Evolutionary conservation across 2,329 filamentous ascomycete genomes (phyloP), one percentile per base, ranked within the genome.

Genomic region (Dichotomopilus funicola): DNA sequence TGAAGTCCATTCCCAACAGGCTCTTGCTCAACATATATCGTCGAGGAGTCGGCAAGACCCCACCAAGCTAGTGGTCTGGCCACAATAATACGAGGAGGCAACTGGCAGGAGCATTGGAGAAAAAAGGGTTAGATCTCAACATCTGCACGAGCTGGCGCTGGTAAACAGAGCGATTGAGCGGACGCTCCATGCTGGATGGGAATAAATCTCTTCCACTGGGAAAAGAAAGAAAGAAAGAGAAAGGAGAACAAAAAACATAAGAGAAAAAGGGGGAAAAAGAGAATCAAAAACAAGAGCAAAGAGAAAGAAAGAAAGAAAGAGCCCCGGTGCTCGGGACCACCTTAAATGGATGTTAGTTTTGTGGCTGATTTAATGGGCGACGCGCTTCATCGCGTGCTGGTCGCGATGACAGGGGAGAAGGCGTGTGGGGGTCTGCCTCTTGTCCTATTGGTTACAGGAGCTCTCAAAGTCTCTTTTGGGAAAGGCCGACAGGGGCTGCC

Each of bases 291-390:
- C 38, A 64, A 64, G 57, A 61, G 55, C 42, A 63, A 62, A 64
- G 60, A 64, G 62, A 64, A 64, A 62, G 62, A 64, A 64, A 64
- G 61, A 63, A 64, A 63, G 60, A 64, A 63, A 64, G 61, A 64
- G 46, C 41, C 49, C 7, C 44, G 51, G 38, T 13, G 10, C 13
- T 11, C 19, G 52, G 36, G n/a, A 3, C 9, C 5, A 11, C 42
- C 42, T 60, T 62, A 60, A 60, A 62, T 61, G 36, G 13, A 19
- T 9, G 11, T 6, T 8, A 41, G 13, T 9, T 13, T 41, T 38
- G 11, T 53, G 51, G 53, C 48, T 56, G 37, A 48, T 56, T 55
- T 33, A 35, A 49, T 49, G 11, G 19, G 12, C 3, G 11, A 57
- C 57, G 54, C 35, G 47, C 11, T 9, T 8, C 12, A 48, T 27